phyloP scores from a whole-genome alignment of 2,329 filamentous ascomycete genomes.

The Penicillium sp. region DNA sequence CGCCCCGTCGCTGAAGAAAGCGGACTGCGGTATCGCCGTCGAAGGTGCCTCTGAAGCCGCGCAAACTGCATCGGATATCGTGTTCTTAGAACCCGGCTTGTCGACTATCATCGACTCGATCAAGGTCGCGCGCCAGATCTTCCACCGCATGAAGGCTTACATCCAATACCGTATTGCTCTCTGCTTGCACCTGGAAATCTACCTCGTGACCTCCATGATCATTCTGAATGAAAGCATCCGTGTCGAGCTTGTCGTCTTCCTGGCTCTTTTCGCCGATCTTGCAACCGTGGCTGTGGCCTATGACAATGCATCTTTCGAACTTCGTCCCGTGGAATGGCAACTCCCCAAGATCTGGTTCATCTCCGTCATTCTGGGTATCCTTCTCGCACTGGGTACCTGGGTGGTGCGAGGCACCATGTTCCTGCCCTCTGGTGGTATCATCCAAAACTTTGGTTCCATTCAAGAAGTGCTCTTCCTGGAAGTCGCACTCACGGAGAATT shows the following conservation, averaged over 20 bases:
- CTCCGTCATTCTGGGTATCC: slow-evolving; percentile 55
- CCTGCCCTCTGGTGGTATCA: slow-evolving; percentile 67
- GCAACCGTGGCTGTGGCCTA: slow-evolving; percentile 80
- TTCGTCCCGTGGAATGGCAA: slow-evolving; percentile 77
- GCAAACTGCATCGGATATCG: slow-evolving; percentile 70
- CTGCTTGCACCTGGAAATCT: slow-evolving; percentile 72
- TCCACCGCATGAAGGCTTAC: slow-evolving; percentile 76
- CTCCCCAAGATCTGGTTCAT: slow-evolving; percentile 81
- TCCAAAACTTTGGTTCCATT: slow-evolving; percentile 71
- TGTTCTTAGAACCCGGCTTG: slow-evolving; percentile 70
- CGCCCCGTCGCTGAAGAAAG: slow-evolving; percentile 70
- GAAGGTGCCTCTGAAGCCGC: slow-evolving; percentile 71
- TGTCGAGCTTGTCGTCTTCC: slow-evolving; percentile 73
- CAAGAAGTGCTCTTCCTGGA: slow-evolving; percentile 84
- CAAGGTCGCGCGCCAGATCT: slow-evolving; percentile 71
- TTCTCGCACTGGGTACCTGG: slow-evolving; percentile 72
- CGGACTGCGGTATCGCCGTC: slow-evolving; percentile 71
- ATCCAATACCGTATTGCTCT: slow-evolving; percentile 76
- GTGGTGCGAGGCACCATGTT: slow-evolving; percentile 69
- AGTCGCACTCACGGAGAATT: slow-evolving; percentile 90
- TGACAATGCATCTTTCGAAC: slow-evolving; percentile 76
- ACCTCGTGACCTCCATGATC: slow-evolving; percentile 74
- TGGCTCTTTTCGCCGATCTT: slow-evolving; percentile 76
- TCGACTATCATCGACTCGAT: slow-evolving; percentile 71
- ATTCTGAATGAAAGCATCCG: slow-evolving; percentile 76